A percentile compares a stretch with the other conserved stretches of the same genome.
These are phyloP conservation scores for Abortiporus biennis DNA, from an alignment of 1,284 basidiomycete genomes.

Conservation along the genomic window DNA sequence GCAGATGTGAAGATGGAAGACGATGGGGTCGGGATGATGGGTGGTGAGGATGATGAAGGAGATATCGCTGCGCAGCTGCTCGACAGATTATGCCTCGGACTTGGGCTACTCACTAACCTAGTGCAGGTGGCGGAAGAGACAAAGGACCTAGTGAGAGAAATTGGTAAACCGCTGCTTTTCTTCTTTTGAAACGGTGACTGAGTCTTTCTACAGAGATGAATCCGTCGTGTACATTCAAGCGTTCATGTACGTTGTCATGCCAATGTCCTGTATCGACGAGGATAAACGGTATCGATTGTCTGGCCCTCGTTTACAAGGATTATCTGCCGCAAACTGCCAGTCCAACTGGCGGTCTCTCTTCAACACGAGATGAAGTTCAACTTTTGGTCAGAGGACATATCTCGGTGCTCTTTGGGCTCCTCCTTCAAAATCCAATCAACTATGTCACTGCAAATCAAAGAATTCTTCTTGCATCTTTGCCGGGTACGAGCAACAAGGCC, in stretches of 20 bases:
- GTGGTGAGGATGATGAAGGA: slow-evolving; percentile 14
- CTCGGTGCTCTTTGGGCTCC: slow-evolving; percentile 65
- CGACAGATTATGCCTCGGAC: slow-evolving; percentile 62
- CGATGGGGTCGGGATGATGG: slow-evolving; percentile 6
- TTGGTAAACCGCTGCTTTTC: slow-evolving; percentile 32
- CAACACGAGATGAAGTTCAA: slow-evolving; percentile 24
- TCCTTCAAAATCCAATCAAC: slow-evolving; percentile 43
- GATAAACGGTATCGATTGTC: slow-evolving; percentile 38
- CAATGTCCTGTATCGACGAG: slow-evolving; percentile 35
- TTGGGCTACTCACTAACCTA: slow-evolving; percentile 68
- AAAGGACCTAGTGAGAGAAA: slow-evolving; percentile 37
- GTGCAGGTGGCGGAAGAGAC: slow-evolving; percentile 50
- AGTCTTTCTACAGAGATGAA: slow-evolving; percentile 32
- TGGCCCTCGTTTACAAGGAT: slow-evolving; percentile 36
- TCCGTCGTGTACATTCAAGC: slow-evolving; percentile 40
- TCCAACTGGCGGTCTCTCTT: too few relatives aligned
- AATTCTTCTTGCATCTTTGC: slow-evolving; percentile 37
- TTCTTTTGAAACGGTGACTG: slow-evolving; percentile 5
- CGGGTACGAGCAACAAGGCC: slow-evolving; percentile 25
- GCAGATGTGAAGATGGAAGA: slow-evolving; percentile 11
- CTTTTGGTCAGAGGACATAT: slow-evolving; percentile 59
- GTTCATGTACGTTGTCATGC: slow-evolving; percentile 42
- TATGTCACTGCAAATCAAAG: slow-evolving; percentile 36
- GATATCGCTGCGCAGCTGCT: slow-evolving; percentile 33
- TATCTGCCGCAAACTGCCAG: slow-evolving; percentile 16